phyloP scores from a whole-genome alignment of 2,329 filamentous ascomycete species.

The Trichothecium roseum region DNA sequence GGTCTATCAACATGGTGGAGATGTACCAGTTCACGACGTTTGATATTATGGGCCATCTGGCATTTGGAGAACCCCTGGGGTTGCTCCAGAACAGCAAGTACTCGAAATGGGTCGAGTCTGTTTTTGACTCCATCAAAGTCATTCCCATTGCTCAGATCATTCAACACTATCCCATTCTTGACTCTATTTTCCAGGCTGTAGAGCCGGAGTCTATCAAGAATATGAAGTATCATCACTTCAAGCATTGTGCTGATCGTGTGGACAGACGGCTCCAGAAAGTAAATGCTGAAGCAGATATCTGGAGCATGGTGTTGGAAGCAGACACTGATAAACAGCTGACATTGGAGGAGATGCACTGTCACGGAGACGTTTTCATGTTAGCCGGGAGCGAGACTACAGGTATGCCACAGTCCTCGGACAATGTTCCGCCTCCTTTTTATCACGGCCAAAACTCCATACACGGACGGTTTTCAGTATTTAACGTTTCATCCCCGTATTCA shows the following conservation, averaged over 20 bases:
- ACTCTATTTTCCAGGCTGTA: not conserved
- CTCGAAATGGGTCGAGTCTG: constrained; percentile 8
- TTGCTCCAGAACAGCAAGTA: constrained; percentile 5
- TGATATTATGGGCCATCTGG: constrained; percentile 14
- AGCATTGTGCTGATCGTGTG: not conserved
- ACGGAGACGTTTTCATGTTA: constrained; percentile 8
- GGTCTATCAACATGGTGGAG: no score
- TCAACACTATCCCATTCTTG: not conserved
- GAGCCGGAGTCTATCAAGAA: not conserved
- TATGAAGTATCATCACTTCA: not conserved
- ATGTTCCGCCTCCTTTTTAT: no score
- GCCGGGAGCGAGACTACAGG: constrained; percentile 23
- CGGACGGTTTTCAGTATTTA: no score
- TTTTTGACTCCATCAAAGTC: constrained; percentile 5
- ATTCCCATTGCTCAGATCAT: not conserved
- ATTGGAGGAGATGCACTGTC: not conserved
- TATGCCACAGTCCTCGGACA: no score
- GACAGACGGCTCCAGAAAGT: not conserved
- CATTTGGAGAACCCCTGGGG: constrained; percentile 14
- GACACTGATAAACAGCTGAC: constrained; percentile 1
- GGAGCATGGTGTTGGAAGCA: not conserved
- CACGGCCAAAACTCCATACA: no score
- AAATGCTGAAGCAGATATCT: not conserved
- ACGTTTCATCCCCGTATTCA: no score
- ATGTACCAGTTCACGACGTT: constrained; percentile 14